Evolutionary conservation across 352 stramenopile species (phyloP).

Genomic region (Globisporangium nunn): DNA sequence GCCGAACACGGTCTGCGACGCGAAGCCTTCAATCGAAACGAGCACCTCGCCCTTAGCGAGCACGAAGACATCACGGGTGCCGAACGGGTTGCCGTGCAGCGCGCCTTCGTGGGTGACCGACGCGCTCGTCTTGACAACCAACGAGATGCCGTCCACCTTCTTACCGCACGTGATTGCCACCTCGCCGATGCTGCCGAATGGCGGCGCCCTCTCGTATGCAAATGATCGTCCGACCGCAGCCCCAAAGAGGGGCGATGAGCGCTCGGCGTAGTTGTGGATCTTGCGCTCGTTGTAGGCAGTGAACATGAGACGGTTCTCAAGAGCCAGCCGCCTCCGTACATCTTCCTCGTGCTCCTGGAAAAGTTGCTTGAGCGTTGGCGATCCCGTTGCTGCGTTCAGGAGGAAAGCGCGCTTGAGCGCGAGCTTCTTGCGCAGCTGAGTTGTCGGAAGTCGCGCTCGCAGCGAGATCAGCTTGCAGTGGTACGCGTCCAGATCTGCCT

Average conservation of each 20-base stretch:
- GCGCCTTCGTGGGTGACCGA: slow-evolving; percentile 31
- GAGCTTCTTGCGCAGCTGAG: slow-evolving; percentile 20
- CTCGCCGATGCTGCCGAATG: slow-evolving; percentile 63
- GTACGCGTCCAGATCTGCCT: slow-evolving; percentile 38
- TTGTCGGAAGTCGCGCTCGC: slow-evolving; percentile 22
- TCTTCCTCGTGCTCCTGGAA: slow-evolving; percentile 58
- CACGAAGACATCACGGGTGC: slow-evolving; percentile 50
- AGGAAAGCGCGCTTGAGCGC: slow-evolving; percentile 16
- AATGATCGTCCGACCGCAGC: slow-evolving; percentile 34
- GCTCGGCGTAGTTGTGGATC: slow-evolving; percentile 62
- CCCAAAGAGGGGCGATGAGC: slow-evolving; percentile 38
- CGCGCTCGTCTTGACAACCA: slow-evolving; percentile 54
- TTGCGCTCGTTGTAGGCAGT: slow-evolving; percentile 57
- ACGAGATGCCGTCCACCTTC: slow-evolving; percentile 56
- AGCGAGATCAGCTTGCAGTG: slow-evolving; percentile 41
- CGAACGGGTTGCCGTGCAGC: slow-evolving; percentile 66
- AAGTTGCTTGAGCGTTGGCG: slow-evolving; percentile 67
- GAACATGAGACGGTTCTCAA: slow-evolving; percentile 75
- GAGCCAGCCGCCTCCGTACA: slow-evolving; percentile 39
- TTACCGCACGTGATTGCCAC: slow-evolving; percentile 62
- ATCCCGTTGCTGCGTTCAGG: slow-evolving; percentile 31
- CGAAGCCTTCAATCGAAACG: slow-evolving; percentile 57
- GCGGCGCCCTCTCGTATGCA: slow-evolving; percentile 50
- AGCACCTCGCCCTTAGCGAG: slow-evolving; percentile 55
- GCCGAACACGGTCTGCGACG: slow-evolving; percentile 62